Percentiles rank a stretch among this genome's conserved stretches.
These are phyloP conservation scores for Rhizopogon rudus DNA, from an alignment of 768 basidiomycete genomes.

Conservation along the genomic window DNA sequence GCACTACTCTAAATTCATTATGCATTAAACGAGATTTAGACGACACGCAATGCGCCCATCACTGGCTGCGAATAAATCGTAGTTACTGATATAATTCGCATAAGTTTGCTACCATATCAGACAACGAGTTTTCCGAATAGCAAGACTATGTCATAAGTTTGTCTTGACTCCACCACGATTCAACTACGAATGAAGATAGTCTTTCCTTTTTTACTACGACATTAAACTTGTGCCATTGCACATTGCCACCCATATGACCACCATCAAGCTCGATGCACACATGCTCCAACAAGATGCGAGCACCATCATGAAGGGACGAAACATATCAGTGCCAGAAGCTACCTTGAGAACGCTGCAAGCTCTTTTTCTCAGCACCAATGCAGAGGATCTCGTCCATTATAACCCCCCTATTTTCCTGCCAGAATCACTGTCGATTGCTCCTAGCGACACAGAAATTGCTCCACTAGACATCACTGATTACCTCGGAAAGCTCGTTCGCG, in stretches of 20 bases:
- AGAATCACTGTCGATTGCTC: not conserved
- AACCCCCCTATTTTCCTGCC: constrained; percentile 10
- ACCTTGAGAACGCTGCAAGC: not conserved
- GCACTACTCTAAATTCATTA: not conserved
- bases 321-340: not conserved
- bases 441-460: not conserved
- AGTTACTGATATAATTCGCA: not conserved
- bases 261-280: not conserved
- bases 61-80: not conserved
- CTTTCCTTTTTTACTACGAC: too few relatives aligned
- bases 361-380: not conserved
- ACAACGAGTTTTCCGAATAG: too few relatives aligned
- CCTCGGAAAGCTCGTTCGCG: constrained; percentile 27
- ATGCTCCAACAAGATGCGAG: not conserved
- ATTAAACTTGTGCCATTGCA: not conserved
- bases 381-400: not conserved
- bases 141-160: not conserved
- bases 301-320: not conserved
- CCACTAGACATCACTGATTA: constrained; percentile 8
- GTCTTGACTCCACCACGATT: not conserved
- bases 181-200: too few relatives aligned
- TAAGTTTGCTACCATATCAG: too few relatives aligned
- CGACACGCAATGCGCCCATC: too few relatives aligned
- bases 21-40: not conserved
- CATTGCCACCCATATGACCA: not conserved